Evolutionary conservation across 805 yeast species (phyloP), one percentile per base, ranked within the genome.

Genomic region (Pachysolen tannophilus): DNA sequence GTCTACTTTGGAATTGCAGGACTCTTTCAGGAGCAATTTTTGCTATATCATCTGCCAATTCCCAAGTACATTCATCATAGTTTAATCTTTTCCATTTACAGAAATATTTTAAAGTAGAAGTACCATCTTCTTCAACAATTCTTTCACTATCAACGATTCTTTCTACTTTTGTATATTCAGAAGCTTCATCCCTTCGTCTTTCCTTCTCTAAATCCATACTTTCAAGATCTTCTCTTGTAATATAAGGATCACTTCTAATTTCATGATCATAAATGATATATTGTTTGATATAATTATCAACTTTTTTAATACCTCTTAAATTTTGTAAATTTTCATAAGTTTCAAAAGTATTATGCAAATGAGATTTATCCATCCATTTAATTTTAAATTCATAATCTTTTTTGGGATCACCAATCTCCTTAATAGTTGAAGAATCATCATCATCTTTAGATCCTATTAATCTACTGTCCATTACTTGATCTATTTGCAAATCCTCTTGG

Each of bases 41-140:
- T 2, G 92, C 97, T 45, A 92, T 86, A 43, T 75, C 81, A 34
- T 78, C 80, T 1, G 97, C 97, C 45, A 77, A 74, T 60, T 92
- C 99, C 97, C 97, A 92, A 5, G 97, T 86, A 40, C 95, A 85
- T 48, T 84, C 94, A 58, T 94, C 97, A 52, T 92, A 92, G 49
- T 87, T 83, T 19, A 92, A 68, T 36, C 97, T 72, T 52, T 78
- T 80, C 98, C 98, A 92, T 58, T 92, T 92, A 41, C 88, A 90
- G 41, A 81, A 73, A 56, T 92, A 92, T 52, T 79, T 80, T 42
- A 92, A 65, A 37, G 72, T 78, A 16, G 80, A 75, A 20, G 68
- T 69, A 26, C 83, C 87, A 35, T 67, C 72, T 9, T 77, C 87
- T 7, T 53, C 39, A 10, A 67, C 69, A 23, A 73, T 63, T 54